Conservation (phyloP, 805 yeast genomes). For the Metschnikowia noctiluminum region DNA sequence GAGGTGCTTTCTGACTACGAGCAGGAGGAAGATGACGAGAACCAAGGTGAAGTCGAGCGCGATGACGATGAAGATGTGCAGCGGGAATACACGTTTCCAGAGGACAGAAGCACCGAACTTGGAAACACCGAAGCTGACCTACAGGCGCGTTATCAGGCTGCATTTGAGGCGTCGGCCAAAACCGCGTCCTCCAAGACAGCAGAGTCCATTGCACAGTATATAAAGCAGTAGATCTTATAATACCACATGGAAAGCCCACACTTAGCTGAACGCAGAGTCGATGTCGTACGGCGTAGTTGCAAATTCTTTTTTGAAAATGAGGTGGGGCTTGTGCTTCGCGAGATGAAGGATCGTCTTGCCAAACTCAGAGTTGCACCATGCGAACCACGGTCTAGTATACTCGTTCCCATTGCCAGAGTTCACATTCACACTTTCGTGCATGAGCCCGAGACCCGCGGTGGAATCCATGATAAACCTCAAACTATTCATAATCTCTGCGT, state of each 20-base stretch:
- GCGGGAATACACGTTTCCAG: conserved; percentile 71
- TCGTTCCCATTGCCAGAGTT: conserved; percentile 41
- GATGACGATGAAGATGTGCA: conserved; percentile 41
- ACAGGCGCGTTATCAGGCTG: conserved; percentile 69
- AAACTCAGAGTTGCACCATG: conserved; percentile 92
- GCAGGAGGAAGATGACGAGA: conserved; percentile 46
- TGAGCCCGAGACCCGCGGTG: conserved; percentile 73
- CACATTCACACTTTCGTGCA: conserved; percentile 81
- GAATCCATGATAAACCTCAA: conserved; percentile 51
- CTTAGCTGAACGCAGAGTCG: conserved; percentile 19
- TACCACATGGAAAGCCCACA: not conserved
- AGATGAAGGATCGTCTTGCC: conserved; percentile 81
- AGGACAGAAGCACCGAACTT: conserved; percentile 61
- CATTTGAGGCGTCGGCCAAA: conserved; percentile 62
- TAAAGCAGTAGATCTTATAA: conserved; percentile 25
- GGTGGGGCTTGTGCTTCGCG: conserved; percentile 68
- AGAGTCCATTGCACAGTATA: conserved; percentile 67
- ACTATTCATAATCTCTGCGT: conserved; percentile 56
- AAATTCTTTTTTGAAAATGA: conserved; percentile 53
- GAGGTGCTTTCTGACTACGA: conserved; percentile 51
- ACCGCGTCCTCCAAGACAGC: conserved; percentile 64
- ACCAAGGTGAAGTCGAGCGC: conserved; percentile 45
- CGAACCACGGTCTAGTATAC: conserved; percentile 88
- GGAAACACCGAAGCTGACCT: conserved; percentile 47
- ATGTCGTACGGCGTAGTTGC: conserved; percentile 26